Base-by-base conservation (phyloP, 2,329 filamentous ascomycete species). In the Penicillium paneum region DNA sequence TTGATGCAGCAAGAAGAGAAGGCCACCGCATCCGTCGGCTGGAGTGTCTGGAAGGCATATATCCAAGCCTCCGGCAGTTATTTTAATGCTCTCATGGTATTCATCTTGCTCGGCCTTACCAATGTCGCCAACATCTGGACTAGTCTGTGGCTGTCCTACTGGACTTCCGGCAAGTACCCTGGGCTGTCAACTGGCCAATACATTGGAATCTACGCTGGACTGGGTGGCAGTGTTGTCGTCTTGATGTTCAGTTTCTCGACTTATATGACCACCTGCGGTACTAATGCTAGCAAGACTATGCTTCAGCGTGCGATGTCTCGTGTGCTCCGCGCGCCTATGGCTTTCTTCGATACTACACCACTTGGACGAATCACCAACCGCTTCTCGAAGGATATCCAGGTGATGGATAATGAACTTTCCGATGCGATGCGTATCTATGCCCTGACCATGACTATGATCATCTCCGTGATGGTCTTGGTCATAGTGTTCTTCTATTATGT, bases 261-360 rank as follows among this genome's bases (percentile, higher is more conserved):
- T 15, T 73, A 84, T 6, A 80, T 97, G 24, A 90, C 91, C 0
- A 81, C 91, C 0, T 83, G 88, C 50, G 90, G 92, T 42, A 97
- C 94, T 1, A 85, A 82, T 19, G 84, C 92, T 5, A 94, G 90
- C 68, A 93, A 89, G 71, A 80, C 81, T 36, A 91, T 97, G 83
- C 82, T 97, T 47, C 84, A 88, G 29, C 80, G 84, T 34, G 93
- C 94, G 7, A 89, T 97, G 65, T 84, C 81, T 8, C 82, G 89
- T 15, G 90, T 94, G 0, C 71, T 88, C 8, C 78, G 84, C 43
- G 85, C 85, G 3, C 85, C 85, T 1, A 87, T 88, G 91, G 88
- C 89, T 5, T 97, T 97, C 76, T 97, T 97, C 75, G 94, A 99
- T 66, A 97, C 94, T 0, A 97, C 94, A 0, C 94, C 94, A 0